These are phyloP conservation scores for Penicillium sp. DNA, from an alignment of 2,329 filamentous ascomycete species.

Conservation along the genomic window DNA sequence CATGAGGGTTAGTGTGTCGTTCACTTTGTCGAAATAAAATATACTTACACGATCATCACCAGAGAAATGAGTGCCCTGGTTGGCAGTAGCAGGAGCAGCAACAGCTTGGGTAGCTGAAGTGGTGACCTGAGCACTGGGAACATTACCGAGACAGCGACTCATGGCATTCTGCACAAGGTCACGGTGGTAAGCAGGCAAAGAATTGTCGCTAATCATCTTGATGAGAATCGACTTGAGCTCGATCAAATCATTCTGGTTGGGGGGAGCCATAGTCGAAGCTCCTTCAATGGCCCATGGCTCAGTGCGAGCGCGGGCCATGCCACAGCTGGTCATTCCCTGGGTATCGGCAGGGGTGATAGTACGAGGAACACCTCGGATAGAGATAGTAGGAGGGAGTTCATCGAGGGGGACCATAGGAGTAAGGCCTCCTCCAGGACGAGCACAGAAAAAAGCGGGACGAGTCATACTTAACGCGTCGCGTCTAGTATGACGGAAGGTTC, in stretches of 20 bases:
- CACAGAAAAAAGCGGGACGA: conserved; percentile 44
- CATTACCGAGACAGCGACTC: not conserved
- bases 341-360: conserved; percentile 38
- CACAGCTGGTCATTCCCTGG: conserved; percentile 45
- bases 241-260: not conserved
- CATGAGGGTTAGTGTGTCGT: not conserved
- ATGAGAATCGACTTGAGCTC: not conserved
- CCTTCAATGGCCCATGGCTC: conserved; percentile 39
- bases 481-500: not conserved
- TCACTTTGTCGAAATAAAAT: not conserved
- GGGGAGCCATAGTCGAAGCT: not conserved
- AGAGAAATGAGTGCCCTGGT: too few species aligned
- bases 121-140: not conserved
- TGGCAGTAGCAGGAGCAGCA: not conserved
- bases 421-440: conserved; percentile 41
- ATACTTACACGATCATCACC: not conserved
- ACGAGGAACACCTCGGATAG: conserved; percentile 40
- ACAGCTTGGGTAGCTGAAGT: not conserved
- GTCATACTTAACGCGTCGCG: conserved; percentile 5
- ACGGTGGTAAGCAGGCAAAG: not conserved
- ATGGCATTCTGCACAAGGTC: not conserved
- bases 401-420: conserved; percentile 48
- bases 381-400: conserved; percentile 42
- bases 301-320: conserved; percentile 31
- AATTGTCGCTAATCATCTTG: not conserved